Conservation (phyloP, 169 alveolate species). For the Neospora caninum region DNA sequence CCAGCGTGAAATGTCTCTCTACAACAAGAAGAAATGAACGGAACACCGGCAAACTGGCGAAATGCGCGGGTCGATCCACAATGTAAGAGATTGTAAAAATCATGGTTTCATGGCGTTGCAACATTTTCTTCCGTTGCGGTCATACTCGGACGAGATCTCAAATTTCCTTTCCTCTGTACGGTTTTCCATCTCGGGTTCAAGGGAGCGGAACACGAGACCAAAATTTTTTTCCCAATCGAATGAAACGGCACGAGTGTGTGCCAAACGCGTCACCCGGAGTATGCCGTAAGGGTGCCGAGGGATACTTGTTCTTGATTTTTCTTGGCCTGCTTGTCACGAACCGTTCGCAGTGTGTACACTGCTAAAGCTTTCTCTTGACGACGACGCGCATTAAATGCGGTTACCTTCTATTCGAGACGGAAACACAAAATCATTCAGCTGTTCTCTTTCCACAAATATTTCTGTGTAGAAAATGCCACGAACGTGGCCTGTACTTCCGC, state of each 20-base stretch:
- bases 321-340: background rate
- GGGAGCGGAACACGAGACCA: background rate
- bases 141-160: no score
- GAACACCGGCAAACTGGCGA: background rate
- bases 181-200: background rate
- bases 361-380: background rate
- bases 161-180: no score
- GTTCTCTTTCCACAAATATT: no score
- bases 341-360: background rate
- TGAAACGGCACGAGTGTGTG: background rate
- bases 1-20: conserved; percentile 85
- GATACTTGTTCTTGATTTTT: no score
- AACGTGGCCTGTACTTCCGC: no score
- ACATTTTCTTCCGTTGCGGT: no score
- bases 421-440: no score
- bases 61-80: background rate
- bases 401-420: no score
- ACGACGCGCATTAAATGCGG: background rate
- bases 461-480: no score
- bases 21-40: conserved; percentile 53
- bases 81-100: no score
- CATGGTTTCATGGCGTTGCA: no score
- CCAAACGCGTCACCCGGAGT: background rate
- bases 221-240: no score
- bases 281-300: background rate